Percentiles rank a stretch among this genome's conserved stretches.
phyloP scores from a whole-genome alignment of 805 yeast genomes.

The Candida cerambycidarum region DNA sequence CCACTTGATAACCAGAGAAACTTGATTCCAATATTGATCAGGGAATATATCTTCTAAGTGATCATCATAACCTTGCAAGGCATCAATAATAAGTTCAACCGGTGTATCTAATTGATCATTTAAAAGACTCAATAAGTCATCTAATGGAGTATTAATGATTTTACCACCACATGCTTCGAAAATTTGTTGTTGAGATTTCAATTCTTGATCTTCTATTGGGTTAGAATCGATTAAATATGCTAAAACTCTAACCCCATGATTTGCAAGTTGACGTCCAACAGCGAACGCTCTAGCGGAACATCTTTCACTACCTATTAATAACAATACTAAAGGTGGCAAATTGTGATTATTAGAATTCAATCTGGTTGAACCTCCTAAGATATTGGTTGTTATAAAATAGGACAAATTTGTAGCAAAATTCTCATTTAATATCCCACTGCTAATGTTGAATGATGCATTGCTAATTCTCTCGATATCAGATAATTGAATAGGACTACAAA shows the following conservation, averaged over 20 bases:
- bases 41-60: constrained; percentile 58
- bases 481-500: constrained; percentile 76
- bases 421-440: constrained; percentile 53
- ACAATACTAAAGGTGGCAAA: constrained; percentile 72
- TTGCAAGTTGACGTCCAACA: constrained; percentile 74
- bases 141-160: constrained; percentile 28
- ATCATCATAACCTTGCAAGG: constrained; percentile 79
- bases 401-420: constrained; percentile 69
- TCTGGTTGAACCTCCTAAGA: constrained; percentile 68
- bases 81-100: constrained; percentile 77
- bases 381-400: constrained; percentile 50
- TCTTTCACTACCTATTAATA: constrained; percentile 70
- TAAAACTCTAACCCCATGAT: constrained; percentile 70
- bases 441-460: constrained; percentile 49
- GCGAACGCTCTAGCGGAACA: constrained; percentile 77
- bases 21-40: constrained; percentile 37
- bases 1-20: constrained; percentile 60
- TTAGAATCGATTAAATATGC: constrained; percentile 40
- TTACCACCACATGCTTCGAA: constrained; percentile 72
- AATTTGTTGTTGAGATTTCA: constrained; percentile 51
- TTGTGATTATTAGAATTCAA: constrained; percentile 67
- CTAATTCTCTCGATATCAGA: constrained; percentile 69
- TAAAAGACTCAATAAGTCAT: constrained; percentile 35
- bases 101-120: constrained; percentile 62
- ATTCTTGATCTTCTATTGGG: constrained; percentile 41